Conservation (phyloP, 768 basidiomycete genomes). For the Mycena albidolilacea region DNA sequence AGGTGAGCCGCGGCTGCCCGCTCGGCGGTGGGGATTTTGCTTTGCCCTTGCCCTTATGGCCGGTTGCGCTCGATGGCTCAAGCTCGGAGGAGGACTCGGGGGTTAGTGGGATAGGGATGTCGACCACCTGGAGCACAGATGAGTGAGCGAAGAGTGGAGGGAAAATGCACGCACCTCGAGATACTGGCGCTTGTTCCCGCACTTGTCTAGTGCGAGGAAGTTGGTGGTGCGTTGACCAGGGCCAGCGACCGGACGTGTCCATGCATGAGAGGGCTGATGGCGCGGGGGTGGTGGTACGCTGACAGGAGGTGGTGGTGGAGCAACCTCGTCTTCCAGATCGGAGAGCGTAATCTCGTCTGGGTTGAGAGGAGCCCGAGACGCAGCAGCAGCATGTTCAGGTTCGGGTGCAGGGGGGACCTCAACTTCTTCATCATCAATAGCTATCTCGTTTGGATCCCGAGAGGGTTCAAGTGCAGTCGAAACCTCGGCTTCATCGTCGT, state of each 20-base stretch:
- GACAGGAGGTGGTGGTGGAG: constrained; percentile 38
- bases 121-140: constrained; percentile 69
- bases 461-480: constrained; percentile 47
- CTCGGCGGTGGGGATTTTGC: constrained; percentile 40
- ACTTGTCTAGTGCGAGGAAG: constrained; percentile 96
- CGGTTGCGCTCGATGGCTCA: background rate
- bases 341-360: constrained; percentile 63
- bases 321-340: constrained; percentile 53
- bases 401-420: constrained; percentile 45
- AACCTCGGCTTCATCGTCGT: constrained; percentile 14
- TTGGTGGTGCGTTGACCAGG: constrained; percentile 53
- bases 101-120: constrained; percentile 59
- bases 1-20: constrained; percentile 60
- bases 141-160: background rate
- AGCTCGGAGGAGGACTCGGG: constrained; percentile 15
- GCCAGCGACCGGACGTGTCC: constrained; percentile 30
- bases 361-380: constrained; percentile 39
- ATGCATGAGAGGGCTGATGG: constrained; percentile 1
- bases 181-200: constrained; percentile 81
- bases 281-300: background rate
- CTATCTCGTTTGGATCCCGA: constrained; percentile 17
- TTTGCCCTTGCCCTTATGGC: constrained; percentile 9
- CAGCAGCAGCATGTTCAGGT: constrained; percentile 39
- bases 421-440: constrained; percentile 1
- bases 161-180: constrained; percentile 72